Base-by-base conservation (phyloP, 768 basidiomycete genomes). In the Rhizopogon vulgaris region DNA sequence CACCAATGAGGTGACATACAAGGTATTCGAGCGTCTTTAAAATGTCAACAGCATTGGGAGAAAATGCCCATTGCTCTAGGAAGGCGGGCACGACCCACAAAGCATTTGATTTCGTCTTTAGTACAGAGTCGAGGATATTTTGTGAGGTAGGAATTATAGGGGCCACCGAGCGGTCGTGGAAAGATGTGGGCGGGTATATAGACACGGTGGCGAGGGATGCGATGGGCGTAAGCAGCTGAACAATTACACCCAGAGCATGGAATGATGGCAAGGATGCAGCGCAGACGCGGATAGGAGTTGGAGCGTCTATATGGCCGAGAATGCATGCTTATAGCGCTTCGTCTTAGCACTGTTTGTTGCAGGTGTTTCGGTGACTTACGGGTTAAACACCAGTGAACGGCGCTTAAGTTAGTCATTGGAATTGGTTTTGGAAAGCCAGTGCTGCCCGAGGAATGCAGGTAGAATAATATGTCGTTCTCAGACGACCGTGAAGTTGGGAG, bases 401-500 rank as follows among this genome's bases (percentile, higher is more conserved):
- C 41, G 10, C 57, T 63, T 11, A 58, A 52, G 39, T 70, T 63
- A 0, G 65, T 70, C 30, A 72, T 64, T 2, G 66, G 60, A 41
- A 79, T 71, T 7, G 72, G 57, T 51, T 75, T 78, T 0, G 77
- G 76, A 41, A 74, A 67, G 2, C 76, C 75, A 0, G 77, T 76
- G 46, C 75, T 77, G 14, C 77, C 77, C 3, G 78, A 79, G 0
- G 78, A 79, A 53, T 79, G 76, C 0, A 76, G 58, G 46, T 74
- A 78, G 7, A 71, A 34, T 38, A 66, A 42, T 60, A 42, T 61
- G 52, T 27, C 69, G 41, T 47, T 58, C 18, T 43, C 55, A 54
- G 15, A 14, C 0, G 61, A 48, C 3, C 49, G 52, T 17, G 3
- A 8, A 1, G 40, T 41, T 8, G 43, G 40, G 38, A 56, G 49